Conservation (phyloP, 1,284 basidiomycete species). For the Ustilago esculenta region DNA sequence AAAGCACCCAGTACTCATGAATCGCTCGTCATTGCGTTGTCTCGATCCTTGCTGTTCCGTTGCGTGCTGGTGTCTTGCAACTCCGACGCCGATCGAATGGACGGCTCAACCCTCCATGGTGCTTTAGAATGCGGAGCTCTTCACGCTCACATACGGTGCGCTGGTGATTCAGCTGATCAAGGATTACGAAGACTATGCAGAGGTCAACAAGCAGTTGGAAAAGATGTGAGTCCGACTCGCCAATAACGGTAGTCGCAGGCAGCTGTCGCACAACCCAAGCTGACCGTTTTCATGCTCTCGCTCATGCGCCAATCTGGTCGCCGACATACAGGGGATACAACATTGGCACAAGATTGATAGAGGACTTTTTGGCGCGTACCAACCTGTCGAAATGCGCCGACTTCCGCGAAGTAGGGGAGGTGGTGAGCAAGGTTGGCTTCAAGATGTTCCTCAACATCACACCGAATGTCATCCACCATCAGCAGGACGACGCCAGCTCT, state of each 20-base stretch:
- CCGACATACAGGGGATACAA: constrained; percentile 85
- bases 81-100: not conserved
- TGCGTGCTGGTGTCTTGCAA: not conserved
- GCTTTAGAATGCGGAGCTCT: constrained; percentile 84
- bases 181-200: constrained; percentile 96
- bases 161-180: constrained; percentile 98
- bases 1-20: too few relatives aligned
- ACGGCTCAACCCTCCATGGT: not conserved
- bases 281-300: not conserved
- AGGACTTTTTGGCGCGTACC: constrained; percentile 95
- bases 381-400: constrained; percentile 76
- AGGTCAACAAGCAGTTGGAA: constrained; percentile 76
- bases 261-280: too few relatives aligned
- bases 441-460: constrained; percentile 96
- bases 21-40: too few relatives aligned
- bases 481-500: constrained; percentile 47
- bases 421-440: constrained; percentile 80
- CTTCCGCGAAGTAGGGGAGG: constrained; percentile 82
- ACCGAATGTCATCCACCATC: constrained; percentile 78
- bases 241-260: too few relatives aligned
- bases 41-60: too few relatives aligned
- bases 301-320: not conserved
- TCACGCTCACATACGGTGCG: constrained; percentile 95
- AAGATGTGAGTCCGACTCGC: constrained; percentile 71
- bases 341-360: constrained; percentile 94